Conservation (phyloP, 371 early-diverging fungal genomes). For the Actinomucor elegans region DNA sequence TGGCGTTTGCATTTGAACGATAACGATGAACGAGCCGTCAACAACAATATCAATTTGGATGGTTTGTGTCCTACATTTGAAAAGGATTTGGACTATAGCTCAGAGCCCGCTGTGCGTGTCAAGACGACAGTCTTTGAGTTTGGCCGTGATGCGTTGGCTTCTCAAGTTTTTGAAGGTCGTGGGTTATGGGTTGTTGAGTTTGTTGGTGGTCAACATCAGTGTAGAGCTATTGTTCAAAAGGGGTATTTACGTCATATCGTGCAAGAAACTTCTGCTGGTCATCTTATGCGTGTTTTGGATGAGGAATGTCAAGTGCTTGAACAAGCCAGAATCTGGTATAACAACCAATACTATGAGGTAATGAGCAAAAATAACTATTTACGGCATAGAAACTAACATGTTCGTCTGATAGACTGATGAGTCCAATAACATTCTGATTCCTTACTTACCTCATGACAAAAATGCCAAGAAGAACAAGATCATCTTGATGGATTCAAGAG, state of each 20-base stretch:
- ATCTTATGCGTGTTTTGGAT: slow-evolving; percentile 46
- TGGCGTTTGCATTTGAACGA: slow-evolving; percentile 20
- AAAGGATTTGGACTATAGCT: slow-evolving; percentile 18
- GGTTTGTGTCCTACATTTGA: slow-evolving; percentile 47
- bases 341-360: slow-evolving; percentile 49
- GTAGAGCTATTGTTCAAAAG: slow-evolving; percentile 48
- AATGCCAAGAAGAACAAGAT: background rate
- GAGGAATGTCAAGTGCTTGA: slow-evolving; percentile 34
- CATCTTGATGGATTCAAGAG: slow-evolving; percentile 31
- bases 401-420: slow-evolving; percentile 41
- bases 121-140: slow-evolving; percentile 19
- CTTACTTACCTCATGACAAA: slow-evolving; percentile 26
- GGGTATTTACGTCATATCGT: slow-evolving; percentile 49
- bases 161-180: slow-evolving; percentile 35
- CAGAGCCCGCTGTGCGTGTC: slow-evolving; percentile 17
- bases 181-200: slow-evolving; percentile 52
- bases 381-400: background rate
- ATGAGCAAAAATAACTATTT: background rate
- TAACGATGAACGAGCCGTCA: background rate
- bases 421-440: slow-evolving; percentile 42
- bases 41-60: slow-evolving; percentile 30
- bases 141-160: slow-evolving; percentile 21
- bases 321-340: slow-evolving; percentile 39
- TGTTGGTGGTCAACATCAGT: slow-evolving; percentile 39
- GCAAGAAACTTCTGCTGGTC: slow-evolving; percentile 50